Percentiles rank a stretch among this genome's conserved stretches.
Evolutionary conservation across 768 basidiomycete species (phyloP).

Genomic region (Cystofilobasidium capitatum): DNA sequence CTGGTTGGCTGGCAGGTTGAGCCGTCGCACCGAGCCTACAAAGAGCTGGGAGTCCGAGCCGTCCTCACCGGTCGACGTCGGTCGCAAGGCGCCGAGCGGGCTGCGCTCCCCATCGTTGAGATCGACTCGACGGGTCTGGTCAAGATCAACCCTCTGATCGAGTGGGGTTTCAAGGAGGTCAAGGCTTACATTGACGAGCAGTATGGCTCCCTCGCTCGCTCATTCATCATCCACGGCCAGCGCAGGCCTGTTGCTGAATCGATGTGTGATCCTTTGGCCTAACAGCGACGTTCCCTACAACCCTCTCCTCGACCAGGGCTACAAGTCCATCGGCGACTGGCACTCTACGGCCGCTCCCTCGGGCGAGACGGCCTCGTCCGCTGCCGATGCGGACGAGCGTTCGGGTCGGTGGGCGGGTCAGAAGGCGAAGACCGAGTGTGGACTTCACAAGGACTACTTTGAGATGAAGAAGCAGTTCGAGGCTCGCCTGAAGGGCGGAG

Average conservation of each 20-base stretch:
- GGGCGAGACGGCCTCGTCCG: conserved; percentile 30
- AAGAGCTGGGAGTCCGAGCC: conserved; percentile 62
- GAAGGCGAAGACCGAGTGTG: conserved; percentile 79
- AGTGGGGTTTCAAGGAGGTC: conserved; percentile 75
- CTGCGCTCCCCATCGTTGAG: conserved; percentile 71
- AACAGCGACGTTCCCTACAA: conserved; percentile 67
- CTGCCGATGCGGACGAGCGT: conserved; percentile 63
- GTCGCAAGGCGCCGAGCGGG: conserved; percentile 86
- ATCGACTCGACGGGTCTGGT: conserved; percentile 79
- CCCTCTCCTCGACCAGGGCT: conserved; percentile 76
- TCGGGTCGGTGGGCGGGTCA: conserved; percentile 85
- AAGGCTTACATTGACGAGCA: conserved; percentile 74
- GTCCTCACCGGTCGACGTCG: conserved; percentile 92
- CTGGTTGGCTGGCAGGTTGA: conserved; percentile 56
- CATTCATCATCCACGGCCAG: background rate
- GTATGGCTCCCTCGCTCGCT: conserved; percentile 28
- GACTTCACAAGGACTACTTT: conserved; percentile 85
- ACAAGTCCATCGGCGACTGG: conserved; percentile 94
- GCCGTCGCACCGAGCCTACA: conserved; percentile 79
- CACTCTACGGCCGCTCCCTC: conserved; percentile 67
- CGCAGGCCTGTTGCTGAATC: background rate
- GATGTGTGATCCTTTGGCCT: background rate
- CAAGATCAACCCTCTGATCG: conserved; percentile 87
- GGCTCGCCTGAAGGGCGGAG: conserved; percentile 22
- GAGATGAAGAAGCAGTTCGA: conserved; percentile 43